Evolutionary conservation across 169 alveolate genomes (phyloP), one percentile per base, ranked within the genome.

Genomic region (Amoebophrya sp.): DNA sequence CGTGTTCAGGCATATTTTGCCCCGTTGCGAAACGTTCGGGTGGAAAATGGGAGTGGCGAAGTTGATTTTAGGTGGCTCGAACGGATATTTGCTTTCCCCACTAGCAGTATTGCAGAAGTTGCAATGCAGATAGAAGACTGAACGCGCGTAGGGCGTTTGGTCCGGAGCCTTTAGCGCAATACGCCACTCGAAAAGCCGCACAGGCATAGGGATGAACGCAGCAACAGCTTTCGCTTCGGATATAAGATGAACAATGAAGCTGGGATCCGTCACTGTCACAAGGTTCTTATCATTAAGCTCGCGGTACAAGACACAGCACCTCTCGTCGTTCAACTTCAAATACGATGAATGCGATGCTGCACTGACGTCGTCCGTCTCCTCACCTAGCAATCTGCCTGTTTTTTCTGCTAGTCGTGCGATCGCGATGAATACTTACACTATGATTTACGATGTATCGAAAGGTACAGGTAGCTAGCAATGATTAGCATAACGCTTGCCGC

Each of bases 21-120:
- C 83, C 83, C 83, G 83, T 36, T 65, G 83, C 38, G 36, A 12
- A 10, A 65, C 83, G 83, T 65, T 65, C 83, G 83, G 83, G 26
- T 65, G 83, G 33, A 65, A 65, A 65, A 65, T 65, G 39, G 83
- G 83, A 18, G 83, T 65, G 33, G 83, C 83, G 83, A 65, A 65
- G 39, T 65, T 29, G 39, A 65, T 29, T 36, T 65, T 65, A 29
- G 83, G 83, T 36, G 83, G 83, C 26, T 65, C 83, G 26, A 65
- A 65, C 26, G 83, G 83, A 36, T 65, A 65, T 36, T 65, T 65
- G 39, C 38, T 26, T 65, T 65, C 83, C 38, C 83, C 83, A 36
- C 83, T 65, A 10, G 83, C n/a, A 29, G 39, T 29, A 36, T 65
- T 65, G 2, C 2, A 1, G 83, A 65, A 65, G 26, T 65, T 18